These are phyloP conservation scores for Oryza rufipogon DNA, from an alignment of 176 grass and related monocot genomes.

Conservation along the genomic window DNA sequence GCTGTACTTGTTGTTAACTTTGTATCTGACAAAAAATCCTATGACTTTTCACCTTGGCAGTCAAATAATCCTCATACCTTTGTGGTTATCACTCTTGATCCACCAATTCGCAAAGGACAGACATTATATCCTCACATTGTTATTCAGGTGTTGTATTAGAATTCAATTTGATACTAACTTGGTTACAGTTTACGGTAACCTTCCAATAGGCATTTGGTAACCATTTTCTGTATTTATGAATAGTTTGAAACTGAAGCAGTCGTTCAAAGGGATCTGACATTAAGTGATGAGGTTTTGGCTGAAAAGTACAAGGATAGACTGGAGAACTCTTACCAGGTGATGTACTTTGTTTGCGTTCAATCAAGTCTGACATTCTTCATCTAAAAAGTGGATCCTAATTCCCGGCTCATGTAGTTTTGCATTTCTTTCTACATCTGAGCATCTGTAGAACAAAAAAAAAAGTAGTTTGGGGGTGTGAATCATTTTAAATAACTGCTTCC, in stretches of 20 bases:
- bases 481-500: not conserved
- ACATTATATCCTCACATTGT: constrained; percentile 98
- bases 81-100: constrained; percentile 93
- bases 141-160: constrained; percentile 73
- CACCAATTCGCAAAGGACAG: constrained; percentile 95
- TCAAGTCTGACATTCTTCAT: constrained; percentile 17
- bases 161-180: constrained; percentile 37
- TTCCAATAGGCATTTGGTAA: constrained; percentile 29
- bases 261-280: constrained; percentile 57
- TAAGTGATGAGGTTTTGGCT: constrained; percentile 74
- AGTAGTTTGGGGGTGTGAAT: not conserved
- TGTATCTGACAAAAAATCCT: constrained; percentile 7
- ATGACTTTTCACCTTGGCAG: constrained; percentile 51
- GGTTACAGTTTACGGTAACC: not conserved
- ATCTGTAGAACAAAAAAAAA: not conserved
- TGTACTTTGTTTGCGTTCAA: constrained; percentile 25
- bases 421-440: not conserved
- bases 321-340: constrained; percentile 75
- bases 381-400: constrained; percentile 2
- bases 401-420: not conserved
- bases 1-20: constrained; percentile 25
- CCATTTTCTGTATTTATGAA: constrained; percentile 33
- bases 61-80: constrained; percentile 95
- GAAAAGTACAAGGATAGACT: constrained; percentile 87
- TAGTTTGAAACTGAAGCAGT: constrained; percentile 85